Percentiles rank a stretch among this genome's conserved stretches.
Evolutionary conservation across 768 basidiomycete species (phyloP).

Genomic region (Nidula microcarpa): DNA sequence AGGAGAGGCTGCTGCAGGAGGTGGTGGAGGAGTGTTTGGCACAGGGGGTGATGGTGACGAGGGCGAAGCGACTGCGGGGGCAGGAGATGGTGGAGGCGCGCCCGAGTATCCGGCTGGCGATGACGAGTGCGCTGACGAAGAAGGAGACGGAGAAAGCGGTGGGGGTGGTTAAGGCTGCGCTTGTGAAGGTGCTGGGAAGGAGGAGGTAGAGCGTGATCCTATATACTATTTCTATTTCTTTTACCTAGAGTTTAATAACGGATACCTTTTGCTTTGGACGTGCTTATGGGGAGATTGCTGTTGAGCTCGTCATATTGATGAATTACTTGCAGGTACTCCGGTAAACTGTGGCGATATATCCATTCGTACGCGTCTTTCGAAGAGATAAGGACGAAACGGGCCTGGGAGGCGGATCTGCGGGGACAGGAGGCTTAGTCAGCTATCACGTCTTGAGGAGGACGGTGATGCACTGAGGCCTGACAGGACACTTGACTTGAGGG

Average conservation of each 20-base stretch:
- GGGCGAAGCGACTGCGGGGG: conserved; percentile 75
- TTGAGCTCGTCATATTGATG: neutral
- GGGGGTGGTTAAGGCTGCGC: conserved; percentile 63
- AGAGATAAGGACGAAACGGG: conserved; percentile 22
- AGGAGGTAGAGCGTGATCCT: conserved; percentile 31
- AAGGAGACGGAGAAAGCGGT: conserved; percentile 94
- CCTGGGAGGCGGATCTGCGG: conserved; percentile 70
- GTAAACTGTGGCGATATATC: neutral
- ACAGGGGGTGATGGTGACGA: conserved; percentile 83
- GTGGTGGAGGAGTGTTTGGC: conserved; percentile 83
- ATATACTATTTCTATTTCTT: neutral
- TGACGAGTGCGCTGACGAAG: conserved; percentile 74
- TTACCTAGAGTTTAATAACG: neutral
- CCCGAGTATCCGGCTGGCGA: conserved; percentile 82
- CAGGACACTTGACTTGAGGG: too few species aligned
- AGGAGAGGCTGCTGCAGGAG: conserved; percentile 85
- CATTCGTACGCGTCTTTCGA: neutral
- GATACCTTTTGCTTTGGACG: neutral
- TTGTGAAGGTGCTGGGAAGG: conserved; percentile 70
- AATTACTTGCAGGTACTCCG: neutral
- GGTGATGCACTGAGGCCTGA: neutral
- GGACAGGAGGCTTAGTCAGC: conserved; percentile 33
- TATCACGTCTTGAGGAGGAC: neutral
- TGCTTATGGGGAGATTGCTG: too few species aligned
- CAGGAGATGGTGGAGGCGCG: conserved; percentile 82